These are phyloP conservation scores for Mortierella sp. DNA, from an alignment of 371 early-diverging fungal species.

Conservation along the genomic window DNA sequence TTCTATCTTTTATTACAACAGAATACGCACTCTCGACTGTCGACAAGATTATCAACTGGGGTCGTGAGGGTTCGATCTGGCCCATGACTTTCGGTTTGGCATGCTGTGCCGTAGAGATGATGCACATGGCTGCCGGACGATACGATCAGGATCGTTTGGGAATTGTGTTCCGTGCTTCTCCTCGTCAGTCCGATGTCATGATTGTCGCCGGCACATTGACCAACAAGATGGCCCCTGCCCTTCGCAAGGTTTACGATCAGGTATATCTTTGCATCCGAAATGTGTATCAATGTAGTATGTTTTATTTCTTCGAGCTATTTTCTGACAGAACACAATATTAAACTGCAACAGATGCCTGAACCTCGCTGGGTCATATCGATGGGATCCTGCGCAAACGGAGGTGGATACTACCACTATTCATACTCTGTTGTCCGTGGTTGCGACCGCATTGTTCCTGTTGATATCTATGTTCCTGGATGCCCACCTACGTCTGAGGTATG, in stretches of 20 bases:
- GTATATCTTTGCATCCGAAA: slow-evolving; percentile 52
- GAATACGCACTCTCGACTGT: slow-evolving; percentile 87
- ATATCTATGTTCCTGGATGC: slow-evolving; percentile 98
- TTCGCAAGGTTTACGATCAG: slow-evolving; percentile 96
- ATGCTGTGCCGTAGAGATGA: slow-evolving; percentile 97
- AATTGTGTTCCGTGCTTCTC: slow-evolving; percentile 98
- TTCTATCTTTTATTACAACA: slow-evolving; percentile 23
- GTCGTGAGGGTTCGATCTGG: slow-evolving; percentile 95
- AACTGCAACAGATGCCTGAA: slow-evolving; percentile 84
- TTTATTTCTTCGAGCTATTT: background rate
- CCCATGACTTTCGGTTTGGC: slow-evolving; percentile 99
- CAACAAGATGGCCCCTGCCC: slow-evolving; percentile 99
- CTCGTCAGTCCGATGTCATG: slow-evolving; percentile 99
- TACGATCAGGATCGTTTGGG: slow-evolving; percentile 99
- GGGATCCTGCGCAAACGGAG: slow-evolving; percentile 99
- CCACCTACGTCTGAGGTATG: slow-evolving; percentile 93
- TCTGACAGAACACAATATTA: background rate
- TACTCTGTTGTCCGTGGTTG: slow-evolving; percentile 97
- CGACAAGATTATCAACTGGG: slow-evolving; percentile 95
- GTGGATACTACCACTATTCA: slow-evolving; percentile 99
- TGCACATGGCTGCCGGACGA: slow-evolving; percentile 98
- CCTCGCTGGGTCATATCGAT: slow-evolving; percentile 99
- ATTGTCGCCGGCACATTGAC: slow-evolving; percentile 98
- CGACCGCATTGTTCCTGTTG: slow-evolving; percentile 97
- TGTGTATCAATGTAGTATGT: slow-evolving; percentile 6